Evolutionary conservation across 2,329 filamentous ascomycete genomes (phyloP).

Genomic region (Curvularia lunata): DNA sequence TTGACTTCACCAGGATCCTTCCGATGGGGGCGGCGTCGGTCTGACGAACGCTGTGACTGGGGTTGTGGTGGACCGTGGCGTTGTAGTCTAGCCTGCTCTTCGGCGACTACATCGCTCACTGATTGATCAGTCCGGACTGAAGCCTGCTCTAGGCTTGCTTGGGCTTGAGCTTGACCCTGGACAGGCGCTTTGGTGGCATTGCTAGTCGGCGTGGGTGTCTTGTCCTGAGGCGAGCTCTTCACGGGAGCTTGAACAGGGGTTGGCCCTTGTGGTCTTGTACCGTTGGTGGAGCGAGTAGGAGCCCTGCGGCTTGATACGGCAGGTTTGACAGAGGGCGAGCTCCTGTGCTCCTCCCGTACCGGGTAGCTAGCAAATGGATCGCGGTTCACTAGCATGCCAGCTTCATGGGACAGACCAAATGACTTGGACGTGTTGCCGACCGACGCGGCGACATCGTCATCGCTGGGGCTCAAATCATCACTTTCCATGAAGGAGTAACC

Average conservation of each 20-base stretch:
- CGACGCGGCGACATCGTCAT: constrained; percentile 30
- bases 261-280: constrained; percentile 3
- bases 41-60: constrained; percentile 7
- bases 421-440: constrained; percentile 42
- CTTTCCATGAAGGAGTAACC: constrained; percentile 29
- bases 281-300: constrained; percentile 7
- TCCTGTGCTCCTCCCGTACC: constrained; percentile 7
- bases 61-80: constrained; percentile 22
- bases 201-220: constrained; percentile 7
- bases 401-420: constrained; percentile 43
- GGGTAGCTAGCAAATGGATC: constrained; percentile 8
- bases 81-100: constrained; percentile 28
- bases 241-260: constrained; percentile 7
- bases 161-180: constrained; percentile 1
- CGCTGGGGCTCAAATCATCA: constrained; percentile 28
- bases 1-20: constrained; percentile 22
- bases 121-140: constrained; percentile 15
- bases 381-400: constrained; percentile 35
- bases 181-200: constrained; percentile 3
- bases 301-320: constrained; percentile 2
- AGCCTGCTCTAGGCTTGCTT: not conserved
- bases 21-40: constrained; percentile 11
- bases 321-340: constrained; percentile 11
- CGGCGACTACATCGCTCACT: constrained; percentile 22
- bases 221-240: constrained; percentile 1